A percentile compares a stretch with the other conserved stretches of the same genome.
Evolutionary conservation across 192 early-diverging fungal genomes (phyloP).

Genomic region (Linnemannia hyalina): DNA sequence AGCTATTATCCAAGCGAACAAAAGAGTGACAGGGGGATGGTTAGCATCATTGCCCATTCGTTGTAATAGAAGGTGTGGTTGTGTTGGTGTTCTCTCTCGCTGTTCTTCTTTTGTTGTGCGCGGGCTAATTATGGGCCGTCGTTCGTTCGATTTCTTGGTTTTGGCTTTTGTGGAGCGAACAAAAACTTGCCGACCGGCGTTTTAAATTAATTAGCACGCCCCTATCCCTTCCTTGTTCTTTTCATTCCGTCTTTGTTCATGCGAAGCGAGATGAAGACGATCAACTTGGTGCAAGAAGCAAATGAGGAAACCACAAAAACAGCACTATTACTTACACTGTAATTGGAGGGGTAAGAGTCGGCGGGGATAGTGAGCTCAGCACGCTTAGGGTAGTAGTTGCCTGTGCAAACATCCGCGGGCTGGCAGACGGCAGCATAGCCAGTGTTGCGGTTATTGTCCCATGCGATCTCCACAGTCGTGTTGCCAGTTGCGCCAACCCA

Average conservation of each 20-base stretch:
- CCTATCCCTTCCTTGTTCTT: neutral
- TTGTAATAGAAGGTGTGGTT: neutral
- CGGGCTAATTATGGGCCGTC: neutral
- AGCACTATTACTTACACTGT: constrained; percentile 29
- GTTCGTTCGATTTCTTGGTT: neutral
- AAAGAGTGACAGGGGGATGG: neutral
- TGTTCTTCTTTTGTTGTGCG: neutral
- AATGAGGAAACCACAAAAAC: neutral
- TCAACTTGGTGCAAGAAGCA: neutral
- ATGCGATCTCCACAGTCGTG: constrained; percentile 29
- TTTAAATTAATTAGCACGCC: constrained; percentile 11
- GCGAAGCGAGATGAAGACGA: neutral
- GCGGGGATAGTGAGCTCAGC: constrained; percentile 32
- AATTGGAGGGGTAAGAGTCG: constrained; percentile 17
- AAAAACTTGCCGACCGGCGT: neutral
- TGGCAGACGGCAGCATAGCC: constrained; percentile 18
- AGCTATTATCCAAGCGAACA: constrained; percentile 11
- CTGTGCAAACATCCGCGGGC: constrained; percentile 23
- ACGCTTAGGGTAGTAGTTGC: constrained; percentile 50
- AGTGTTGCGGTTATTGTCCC: constrained; percentile 29
- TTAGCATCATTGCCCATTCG: neutral
- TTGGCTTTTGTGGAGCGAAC: neutral
- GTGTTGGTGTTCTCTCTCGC: neutral
- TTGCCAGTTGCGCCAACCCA: constrained; percentile 37
- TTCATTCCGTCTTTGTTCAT: neutral